These are phyloP conservation scores for Gynochthodes officinalis DNA, from an alignment of 257 asterid species.

Conservation along the genomic window DNA sequence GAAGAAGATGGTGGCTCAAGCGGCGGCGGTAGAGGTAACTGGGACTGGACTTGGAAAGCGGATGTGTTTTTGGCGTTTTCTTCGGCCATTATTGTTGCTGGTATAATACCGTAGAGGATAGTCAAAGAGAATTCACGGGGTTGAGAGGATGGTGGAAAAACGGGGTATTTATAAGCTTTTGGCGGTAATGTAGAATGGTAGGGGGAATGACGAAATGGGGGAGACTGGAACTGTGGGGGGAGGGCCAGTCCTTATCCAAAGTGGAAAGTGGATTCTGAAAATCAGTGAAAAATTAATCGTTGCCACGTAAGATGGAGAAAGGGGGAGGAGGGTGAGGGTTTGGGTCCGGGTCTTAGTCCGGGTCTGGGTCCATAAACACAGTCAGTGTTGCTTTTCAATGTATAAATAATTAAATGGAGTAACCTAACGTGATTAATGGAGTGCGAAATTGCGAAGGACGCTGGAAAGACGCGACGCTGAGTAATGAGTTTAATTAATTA, in stretches of 20 bases:
- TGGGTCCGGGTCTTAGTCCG: too few species aligned
- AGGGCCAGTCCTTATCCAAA: conserved; percentile 22
- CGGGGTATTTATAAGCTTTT: conserved; percentile 54
- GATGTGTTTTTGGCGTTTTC: conserved; percentile 17
- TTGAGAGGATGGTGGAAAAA: not conserved
- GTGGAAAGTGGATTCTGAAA: conserved; percentile 6
- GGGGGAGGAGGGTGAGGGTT: not conserved
- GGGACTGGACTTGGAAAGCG: conserved; percentile 27
- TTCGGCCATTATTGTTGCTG: not conserved
- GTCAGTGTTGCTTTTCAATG: not conserved
- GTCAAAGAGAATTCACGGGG: not conserved
- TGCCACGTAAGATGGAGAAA: conserved; percentile 5
- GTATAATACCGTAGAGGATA: not conserved
- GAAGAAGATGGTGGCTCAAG: conserved; percentile 8
- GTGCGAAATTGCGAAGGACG: not conserved
- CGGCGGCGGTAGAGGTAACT: not conserved
- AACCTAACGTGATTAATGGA: not conserved
- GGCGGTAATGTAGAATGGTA: conserved; percentile 37
- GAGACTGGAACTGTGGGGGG: not conserved
- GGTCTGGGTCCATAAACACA: conserved; percentile 12
- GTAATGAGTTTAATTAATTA: not conserved
- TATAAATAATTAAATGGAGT: not conserved
- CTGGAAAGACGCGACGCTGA: conserved; percentile 12
- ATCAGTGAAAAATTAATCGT: conserved; percentile 5
- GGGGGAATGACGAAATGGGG: not conserved